Evolutionary conservation across 306 rosid species (phyloP).

Genomic region (Dalbergia oliveri): DNA sequence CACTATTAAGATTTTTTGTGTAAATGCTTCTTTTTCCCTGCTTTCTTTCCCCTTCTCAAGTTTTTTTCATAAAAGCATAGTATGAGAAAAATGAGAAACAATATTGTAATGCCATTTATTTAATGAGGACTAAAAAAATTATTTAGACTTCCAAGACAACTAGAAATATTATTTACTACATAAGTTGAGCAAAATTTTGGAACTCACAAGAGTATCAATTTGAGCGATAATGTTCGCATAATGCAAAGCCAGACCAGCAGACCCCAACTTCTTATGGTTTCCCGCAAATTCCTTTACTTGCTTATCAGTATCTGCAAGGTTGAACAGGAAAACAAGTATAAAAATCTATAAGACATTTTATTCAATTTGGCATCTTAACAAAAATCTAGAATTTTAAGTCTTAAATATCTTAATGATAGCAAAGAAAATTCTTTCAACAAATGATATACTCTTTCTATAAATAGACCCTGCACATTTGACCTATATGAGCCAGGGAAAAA

Average conservation of each 20-base stretch:
- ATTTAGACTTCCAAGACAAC: conserved; percentile 34
- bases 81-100: neutral
- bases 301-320: conserved; percentile 70
- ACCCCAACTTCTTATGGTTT: conserved; percentile 76
- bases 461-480: too few relatives aligned
- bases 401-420: too few relatives aligned
- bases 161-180: conserved; percentile 21
- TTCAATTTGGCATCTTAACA: conserved; percentile 18
- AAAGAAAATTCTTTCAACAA: too few relatives aligned
- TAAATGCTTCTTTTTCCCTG: conserved; percentile 8
- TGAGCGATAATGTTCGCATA: conserved; percentile 92
- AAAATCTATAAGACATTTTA: neutral
- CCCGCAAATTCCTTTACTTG: conserved; percentile 63
- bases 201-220: conserved; percentile 93
- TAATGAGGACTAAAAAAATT: neutral
- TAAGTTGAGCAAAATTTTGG: conserved; percentile 28
- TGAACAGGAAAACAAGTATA: conserved; percentile 36
- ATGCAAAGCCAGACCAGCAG: conserved; percentile 98
- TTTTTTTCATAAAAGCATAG: conserved; percentile 11
- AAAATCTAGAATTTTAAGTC: neutral
- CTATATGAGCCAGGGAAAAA: neutral
- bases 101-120: neutral
- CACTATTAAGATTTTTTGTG: conserved; percentile 3
- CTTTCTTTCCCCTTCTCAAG: conserved; percentile 15
- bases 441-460: too few relatives aligned